Evolutionary conservation across 2,329 filamentous ascomycete species (phyloP).

Genomic region (Penicillium sp.): DNA sequence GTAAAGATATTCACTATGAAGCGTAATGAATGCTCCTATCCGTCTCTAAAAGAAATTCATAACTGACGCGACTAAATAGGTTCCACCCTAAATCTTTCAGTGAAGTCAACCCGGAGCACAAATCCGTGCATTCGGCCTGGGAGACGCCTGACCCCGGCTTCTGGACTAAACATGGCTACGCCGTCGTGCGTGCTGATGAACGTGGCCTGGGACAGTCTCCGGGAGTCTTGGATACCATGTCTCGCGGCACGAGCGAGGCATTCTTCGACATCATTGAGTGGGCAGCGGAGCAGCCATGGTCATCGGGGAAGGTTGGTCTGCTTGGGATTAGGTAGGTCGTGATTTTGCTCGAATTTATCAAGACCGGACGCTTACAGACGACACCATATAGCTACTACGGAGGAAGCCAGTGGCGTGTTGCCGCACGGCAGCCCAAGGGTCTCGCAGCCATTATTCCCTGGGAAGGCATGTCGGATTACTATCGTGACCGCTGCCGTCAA

Average conservation of each 20-base stretch:
- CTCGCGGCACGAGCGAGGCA: constrained; percentile 47
- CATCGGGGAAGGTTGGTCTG: constrained; percentile 48
- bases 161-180: constrained; percentile 55
- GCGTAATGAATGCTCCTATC: constrained; percentile 25
- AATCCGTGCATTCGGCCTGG: constrained; percentile 54
- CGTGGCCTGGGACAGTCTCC: constrained; percentile 51
- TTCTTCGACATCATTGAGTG: constrained; percentile 53
- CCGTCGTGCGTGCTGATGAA: constrained; percentile 54
- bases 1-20: constrained; percentile 56
- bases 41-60: no score
- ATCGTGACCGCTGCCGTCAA: constrained; percentile 57
- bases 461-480: constrained; percentile 57
- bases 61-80: constrained; percentile 24
- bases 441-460: constrained; percentile 51
- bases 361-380: no score
- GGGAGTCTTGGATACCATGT: constrained; percentile 53
- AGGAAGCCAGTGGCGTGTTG: constrained; percentile 53
- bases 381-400: constrained; percentile 53
- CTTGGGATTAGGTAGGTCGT: no score
- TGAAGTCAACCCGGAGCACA: constrained; percentile 54
- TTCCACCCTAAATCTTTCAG: constrained; percentile 51
- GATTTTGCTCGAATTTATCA: no score
- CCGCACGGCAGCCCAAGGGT: constrained; percentile 50
- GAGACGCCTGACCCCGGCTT: constrained; percentile 57
- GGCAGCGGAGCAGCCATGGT: constrained; percentile 43